Conservation (phyloP, 2,329 filamentous ascomycete genomes). For the Alternaria novae-zelandiae region DNA sequence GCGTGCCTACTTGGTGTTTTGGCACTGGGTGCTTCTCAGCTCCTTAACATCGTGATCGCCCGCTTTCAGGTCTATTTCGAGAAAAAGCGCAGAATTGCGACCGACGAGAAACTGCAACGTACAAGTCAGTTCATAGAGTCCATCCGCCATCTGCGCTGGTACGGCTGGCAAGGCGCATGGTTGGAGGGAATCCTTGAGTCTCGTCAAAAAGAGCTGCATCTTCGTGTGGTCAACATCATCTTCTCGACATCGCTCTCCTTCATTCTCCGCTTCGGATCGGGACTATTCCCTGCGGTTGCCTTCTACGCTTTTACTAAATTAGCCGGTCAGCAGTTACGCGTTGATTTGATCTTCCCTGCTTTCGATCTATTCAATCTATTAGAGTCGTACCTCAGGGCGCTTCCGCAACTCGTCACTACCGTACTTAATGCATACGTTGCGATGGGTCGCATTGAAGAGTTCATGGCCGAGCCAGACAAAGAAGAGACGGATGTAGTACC, state of each 20-base stretch:
- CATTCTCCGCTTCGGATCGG: slow-evolving; percentile 73
- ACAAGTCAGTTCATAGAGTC: slow-evolving; percentile 87
- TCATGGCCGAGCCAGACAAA: slow-evolving; percentile 86
- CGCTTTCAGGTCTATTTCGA: slow-evolving; percentile 72
- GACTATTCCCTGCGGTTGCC: slow-evolving; percentile 78
- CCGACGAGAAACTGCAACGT: slow-evolving; percentile 78
- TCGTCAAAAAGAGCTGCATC: slow-evolving; percentile 69
- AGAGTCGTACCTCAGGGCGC: slow-evolving; percentile 73
- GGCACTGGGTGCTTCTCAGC: slow-evolving; percentile 72
- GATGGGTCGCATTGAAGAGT: slow-evolving; percentile 79
- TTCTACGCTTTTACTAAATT: slow-evolving; percentile 82
- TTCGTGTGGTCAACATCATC: slow-evolving; percentile 68
- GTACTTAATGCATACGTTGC: slow-evolving; percentile 84
- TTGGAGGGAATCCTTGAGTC: slow-evolving; percentile 71
- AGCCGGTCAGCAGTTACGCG: slow-evolving; percentile 69
- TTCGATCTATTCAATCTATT: slow-evolving; percentile 80
- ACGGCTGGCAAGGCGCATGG: slow-evolving; percentile 82
- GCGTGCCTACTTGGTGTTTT: slow-evolving; percentile 76
- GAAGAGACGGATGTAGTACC: slow-evolving; percentile 55
- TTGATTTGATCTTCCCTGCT: slow-evolving; percentile 87
- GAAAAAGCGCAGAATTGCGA: slow-evolving; percentile 71
- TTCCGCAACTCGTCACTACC: slow-evolving; percentile 77
- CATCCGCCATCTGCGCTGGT: slow-evolving; percentile 80
- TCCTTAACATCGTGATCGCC: slow-evolving; percentile 72
- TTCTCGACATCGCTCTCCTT: slow-evolving; percentile 69